Percentiles rank a stretch among this genome's conserved stretches.
Conservation (phyloP, 257 asterid species). For the Capsicum pubescens region DNA sequence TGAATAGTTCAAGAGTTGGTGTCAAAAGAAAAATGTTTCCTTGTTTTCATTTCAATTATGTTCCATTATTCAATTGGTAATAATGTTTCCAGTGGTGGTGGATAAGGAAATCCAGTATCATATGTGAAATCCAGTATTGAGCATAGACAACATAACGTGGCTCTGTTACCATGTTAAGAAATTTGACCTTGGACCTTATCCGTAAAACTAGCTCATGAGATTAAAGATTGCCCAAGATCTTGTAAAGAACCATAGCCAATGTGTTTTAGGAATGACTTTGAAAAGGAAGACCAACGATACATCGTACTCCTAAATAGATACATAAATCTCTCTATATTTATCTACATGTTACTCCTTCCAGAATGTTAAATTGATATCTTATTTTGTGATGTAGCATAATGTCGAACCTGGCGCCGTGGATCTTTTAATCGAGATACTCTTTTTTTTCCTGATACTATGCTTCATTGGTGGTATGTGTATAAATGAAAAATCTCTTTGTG, state of each 20-base stretch:
- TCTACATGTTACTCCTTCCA: constrained; percentile 1
- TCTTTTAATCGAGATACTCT: constrained; percentile 43
- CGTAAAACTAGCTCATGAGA: too few relatives aligned
- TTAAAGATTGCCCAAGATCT: too few relatives aligned
- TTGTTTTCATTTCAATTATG: neutral
- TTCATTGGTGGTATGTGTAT: neutral
- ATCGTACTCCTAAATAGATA: neutral
- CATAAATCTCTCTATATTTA: constrained; percentile 20
- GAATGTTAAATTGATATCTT: neutral
- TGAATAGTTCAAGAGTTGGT: neutral
- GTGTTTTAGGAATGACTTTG: too few relatives aligned
- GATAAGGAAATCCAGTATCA: neutral
- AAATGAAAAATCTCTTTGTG: neutral
- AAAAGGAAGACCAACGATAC: neutral
- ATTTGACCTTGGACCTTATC: too few relatives aligned
- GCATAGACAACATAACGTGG: too few relatives aligned
- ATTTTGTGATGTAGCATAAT: constrained; percentile 71
- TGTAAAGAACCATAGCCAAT: too few relatives aligned
- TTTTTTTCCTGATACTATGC: neutral
- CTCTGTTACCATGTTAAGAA: too few relatives aligned
- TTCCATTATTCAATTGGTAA: neutral
- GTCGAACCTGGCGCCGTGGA: constrained; percentile 64
- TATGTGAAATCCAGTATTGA: neutral
- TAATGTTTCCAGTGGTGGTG: neutral
- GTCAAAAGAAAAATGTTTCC: neutral